Evolutionary conservation across 1,284 basidiomycete genomes (phyloP), one percentile per base, ranked within the genome.

Genomic region (Boletus semigastroideus): DNA sequence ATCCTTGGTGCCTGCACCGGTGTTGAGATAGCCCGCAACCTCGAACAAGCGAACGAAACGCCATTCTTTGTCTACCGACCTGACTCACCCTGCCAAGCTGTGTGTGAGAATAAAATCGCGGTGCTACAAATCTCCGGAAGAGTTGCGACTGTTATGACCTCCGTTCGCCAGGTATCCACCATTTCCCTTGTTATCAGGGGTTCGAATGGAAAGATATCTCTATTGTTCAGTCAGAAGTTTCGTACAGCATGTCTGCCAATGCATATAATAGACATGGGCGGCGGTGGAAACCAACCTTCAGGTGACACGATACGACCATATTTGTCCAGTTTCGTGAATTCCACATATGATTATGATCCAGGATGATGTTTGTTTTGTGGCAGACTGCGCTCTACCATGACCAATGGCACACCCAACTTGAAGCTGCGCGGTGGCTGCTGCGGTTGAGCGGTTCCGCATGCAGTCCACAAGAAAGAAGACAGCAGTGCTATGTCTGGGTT

Each of bases 31-130:
- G 31, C 48, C 55, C 66, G 63, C 41, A 31, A 53, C 43, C 55
- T 62, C 48, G 37, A 64, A 44, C 16, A 52, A 46, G 46, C 38
- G 46, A 36, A 41, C 12, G 51, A 62, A 64, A 62, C 63, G 65
- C 66, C 65, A 45, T 56, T 65, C 45, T 64, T 62, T 54, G 19
- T 42, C n/a, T 44, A 51, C 64, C 65, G 64, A 64, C 45, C 40
- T 64, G 66, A 68, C 64, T 65, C 62, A 53, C 53, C 47, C 36
- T 40, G 54, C 54, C 63, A 67, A 63, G 65, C 66, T 68, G 65
- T 68, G 64, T 68, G 66, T 65, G 66, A 56, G 66, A 64, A 63
- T 46, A 47, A 43, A 20, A 46, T 47, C 53, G 5, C 53, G 47
- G 41, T 17, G 34, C 41, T 30, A 47, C 34, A 11, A 46, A 63